Evolutionary conservation across 2,329 filamentous ascomycete species (phyloP), one percentile per base, ranked within the genome.

Genomic region (Volutella citrinella): DNA sequence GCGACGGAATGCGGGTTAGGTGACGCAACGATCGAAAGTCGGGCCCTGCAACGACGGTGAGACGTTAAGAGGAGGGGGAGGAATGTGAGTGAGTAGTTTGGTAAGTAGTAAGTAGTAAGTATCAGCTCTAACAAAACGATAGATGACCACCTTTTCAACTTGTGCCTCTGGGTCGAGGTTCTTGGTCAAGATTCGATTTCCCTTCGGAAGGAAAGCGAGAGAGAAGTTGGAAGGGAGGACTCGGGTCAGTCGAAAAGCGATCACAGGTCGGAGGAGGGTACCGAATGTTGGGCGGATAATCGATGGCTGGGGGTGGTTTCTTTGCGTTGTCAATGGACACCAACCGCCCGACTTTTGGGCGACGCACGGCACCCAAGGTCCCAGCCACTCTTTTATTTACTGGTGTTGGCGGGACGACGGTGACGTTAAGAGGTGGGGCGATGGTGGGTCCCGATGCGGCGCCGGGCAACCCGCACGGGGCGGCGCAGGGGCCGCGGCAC

Each of bases 21-120:
- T n/a, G n/a, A n/a, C n/a, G 45, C 51, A 54, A 43, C 43, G 51
- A 54, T 45, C 30, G 51, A 46, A 51, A 45, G 47, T 32, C 51
- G 39, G 34, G 40, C 39, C 41, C 50, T 52, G 45, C 24, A n/a
- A n/a, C n/a, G 34, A 47, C 31, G 23, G 48, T 54, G 37, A 54
- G 44, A 53, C 34, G 25, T 36, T 51, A 16, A 27, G 26, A 33
- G 12, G 20, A 22, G 12, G 10, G 24, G 13, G 24, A 10, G 14
- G 24, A 26, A 11, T 10, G 24, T 14, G 6, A 20, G n/a, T n/a
- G n/a, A n/a, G n/a, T n/a, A n/a, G n/a, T n/a, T n/a, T n/a, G n/a
- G n/a, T n/a, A n/a, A n/a, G n/a, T n/a, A n/a, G n/a, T n/a, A n/a
- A n/a, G 27, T 10, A 28, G 27, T 16, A 28, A 19, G 27, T 28